Base-by-base conservation (phyloP, 179 eudicot species). In the Vitellaria paradoxa region DNA sequence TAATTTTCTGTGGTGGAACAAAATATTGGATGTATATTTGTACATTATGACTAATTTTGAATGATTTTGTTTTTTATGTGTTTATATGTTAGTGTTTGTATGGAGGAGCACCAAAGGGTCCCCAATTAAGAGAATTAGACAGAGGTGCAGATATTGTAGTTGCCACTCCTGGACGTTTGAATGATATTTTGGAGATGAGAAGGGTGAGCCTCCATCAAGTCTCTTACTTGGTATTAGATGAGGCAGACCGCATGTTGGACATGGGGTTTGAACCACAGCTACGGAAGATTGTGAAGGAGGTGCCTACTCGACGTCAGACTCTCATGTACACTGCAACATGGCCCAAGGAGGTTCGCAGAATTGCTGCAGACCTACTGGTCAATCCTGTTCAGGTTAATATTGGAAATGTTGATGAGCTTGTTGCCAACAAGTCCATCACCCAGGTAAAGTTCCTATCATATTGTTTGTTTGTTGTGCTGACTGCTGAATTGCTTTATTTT, bases 201-300 rank as follows among this genome's bases (percentile, higher is more conserved):
- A 87, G 88, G 81, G 74, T 96, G 53, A 92, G 89, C 81, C 92
- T 96, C 64, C 86, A 84, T 82, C 99, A 96, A 85, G 87, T 96
- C 59, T 87, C 99, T 50, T 94, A 92, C 75, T 85, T 96, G 92
- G 99, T 96, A 71, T 86, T 96, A 73, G 99, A 96, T 79, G 99
- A 96, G 84, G 99, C 99, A 20, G 99, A 96, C 77, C 94, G 99
- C 70, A 96, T 96, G 99, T 89, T 96, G 76, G 99, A 96, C 83
- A 96, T 96, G 99, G 99, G 99, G 5, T 96, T 96, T 81, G 99
- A 96, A 84, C 99, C 99, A 26, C 99, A 96, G 80, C 94, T 96
- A 55, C 87, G 97, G 77, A 94, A 96, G 77, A 92, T 96, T 79
- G 96, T 96, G 88, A 96, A 96, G 77, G 93, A 90, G 82, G 86